Evolutionary conservation across 225 moss, liverwort and hornwort genomes (phyloP).

Genomic region (Marchantia polymorpha): DNA sequence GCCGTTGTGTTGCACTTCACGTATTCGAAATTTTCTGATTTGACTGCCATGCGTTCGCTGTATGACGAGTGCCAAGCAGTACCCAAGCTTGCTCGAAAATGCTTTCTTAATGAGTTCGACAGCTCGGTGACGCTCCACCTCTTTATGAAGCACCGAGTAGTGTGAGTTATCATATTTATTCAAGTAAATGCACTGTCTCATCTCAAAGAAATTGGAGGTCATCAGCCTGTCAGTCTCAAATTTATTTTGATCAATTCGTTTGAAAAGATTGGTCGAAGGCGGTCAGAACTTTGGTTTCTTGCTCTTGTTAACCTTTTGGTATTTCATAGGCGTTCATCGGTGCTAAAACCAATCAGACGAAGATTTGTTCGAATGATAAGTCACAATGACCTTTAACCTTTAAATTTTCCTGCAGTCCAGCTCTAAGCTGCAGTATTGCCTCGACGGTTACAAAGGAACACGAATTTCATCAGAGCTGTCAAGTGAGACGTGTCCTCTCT

Average conservation of each 20-base stretch:
- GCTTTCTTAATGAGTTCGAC: conserved; percentile 23
- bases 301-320: not conserved
- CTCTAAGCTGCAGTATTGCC: not conserved
- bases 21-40: conserved; percentile 29
- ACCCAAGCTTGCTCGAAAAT: conserved; percentile 4
- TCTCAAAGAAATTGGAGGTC: no score
- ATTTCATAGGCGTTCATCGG: conserved; percentile 20
- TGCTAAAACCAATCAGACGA: conserved; percentile 12
- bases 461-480: not conserved
- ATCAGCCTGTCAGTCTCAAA: not conserved
- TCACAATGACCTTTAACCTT: not conserved
- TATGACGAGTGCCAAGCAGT: conserved; percentile 18
- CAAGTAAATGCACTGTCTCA: not conserved
- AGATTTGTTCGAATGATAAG: conserved; percentile 16
- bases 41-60: conserved; percentile 10
- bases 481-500: not conserved
- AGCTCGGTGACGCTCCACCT: conserved; percentile 2
- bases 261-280: not conserved
- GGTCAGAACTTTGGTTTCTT: not conserved
- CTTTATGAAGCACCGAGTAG: not conserved
- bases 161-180: not conserved
- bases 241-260: not conserved
- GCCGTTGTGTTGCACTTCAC: conserved; percentile 38
- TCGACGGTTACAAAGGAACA: not conserved
- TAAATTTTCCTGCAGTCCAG: not conserved